Percentiles rank a stretch among this genome's conserved stretches.
These are phyloP conservation scores for Excoecaria cochinchinensis DNA, from an alignment of 345 rosid genomes.

Conservation along the genomic window DNA sequence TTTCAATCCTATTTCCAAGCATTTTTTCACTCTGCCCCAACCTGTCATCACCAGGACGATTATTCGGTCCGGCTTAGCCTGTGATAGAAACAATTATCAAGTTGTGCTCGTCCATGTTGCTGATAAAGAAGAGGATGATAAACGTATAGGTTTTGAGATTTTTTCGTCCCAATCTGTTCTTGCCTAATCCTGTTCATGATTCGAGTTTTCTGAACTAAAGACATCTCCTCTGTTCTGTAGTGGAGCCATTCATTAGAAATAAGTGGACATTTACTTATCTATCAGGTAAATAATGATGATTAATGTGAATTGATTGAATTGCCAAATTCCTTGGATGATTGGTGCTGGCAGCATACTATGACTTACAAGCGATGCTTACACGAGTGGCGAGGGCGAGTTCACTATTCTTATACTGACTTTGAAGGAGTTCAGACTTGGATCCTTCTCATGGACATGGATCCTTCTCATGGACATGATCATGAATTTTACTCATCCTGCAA, in stretches of 20 bases:
- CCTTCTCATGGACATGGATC: slow-evolving; percentile 24
- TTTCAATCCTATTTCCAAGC: slow-evolving; percentile 10
- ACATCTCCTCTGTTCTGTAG: slow-evolving; percentile 11
- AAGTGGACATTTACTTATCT: slow-evolving; percentile 16
- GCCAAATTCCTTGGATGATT: slow-evolving; percentile 1
- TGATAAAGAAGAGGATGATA: neutral
- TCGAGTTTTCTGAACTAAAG: slow-evolving; percentile 5
- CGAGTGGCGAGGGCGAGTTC: slow-evolving; percentile 23
- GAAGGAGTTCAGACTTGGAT: slow-evolving; percentile 26
- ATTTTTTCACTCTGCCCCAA: slow-evolving; percentile 11
- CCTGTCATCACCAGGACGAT: neutral
- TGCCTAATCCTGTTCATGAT: slow-evolving; percentile 1
- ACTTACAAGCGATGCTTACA: slow-evolving; percentile 18
- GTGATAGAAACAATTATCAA: slow-evolving; percentile 5
- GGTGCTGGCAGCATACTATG: slow-evolving; percentile 17
- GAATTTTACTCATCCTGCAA: neutral
- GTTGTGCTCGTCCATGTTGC: slow-evolving; percentile 17
- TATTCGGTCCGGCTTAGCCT: slow-evolving; percentile 22
- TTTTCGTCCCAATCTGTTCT: slow-evolving; percentile 12
- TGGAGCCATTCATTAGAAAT: slow-evolving; percentile 24
- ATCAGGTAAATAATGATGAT: slow-evolving; percentile 8
- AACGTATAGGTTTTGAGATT: slow-evolving; percentile 6
- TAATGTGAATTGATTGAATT: slow-evolving; percentile 10
- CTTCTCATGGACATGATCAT: slow-evolving; percentile 22
- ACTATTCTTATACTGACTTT: slow-evolving; percentile 16